Base-by-base conservation (phyloP, 2,329 filamentous ascomycete genomes). In the Exophiala spinifera region DNA sequence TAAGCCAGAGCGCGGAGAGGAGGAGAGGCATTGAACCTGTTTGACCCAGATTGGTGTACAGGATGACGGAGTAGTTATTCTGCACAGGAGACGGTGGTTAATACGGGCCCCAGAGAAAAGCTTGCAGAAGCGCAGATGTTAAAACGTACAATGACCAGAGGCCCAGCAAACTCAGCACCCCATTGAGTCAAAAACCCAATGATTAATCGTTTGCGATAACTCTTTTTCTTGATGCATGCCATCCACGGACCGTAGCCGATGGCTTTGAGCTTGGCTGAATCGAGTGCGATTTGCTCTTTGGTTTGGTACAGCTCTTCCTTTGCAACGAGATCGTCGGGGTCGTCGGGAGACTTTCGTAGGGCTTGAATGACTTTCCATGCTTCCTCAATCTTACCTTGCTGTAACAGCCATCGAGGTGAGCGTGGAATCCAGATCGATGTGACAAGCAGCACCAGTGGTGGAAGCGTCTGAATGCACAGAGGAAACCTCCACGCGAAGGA, bases 151-250 rank as follows among this genome's bases (percentile, higher is more conserved):
- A 79, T 79, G 14, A 80, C 75, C 1, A 80, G 67, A 10, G 76
- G 75, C 0, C 77, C 77, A n/a, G 72, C 75, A 61, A 79, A 79
- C 49, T 79, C 76, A 1, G 77, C 76, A 19, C 76, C 77, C 75
- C 76, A 80, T 59, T 79, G 77, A 0, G 76, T 79, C 33, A 79
- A 64, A 56, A 79, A 80, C 0, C 76, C 76, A 39, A 80, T 76
- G 1, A 72, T 68, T 75, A 80, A 77, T 0, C 78, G 68, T 66
- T 77, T 79, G 15, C 77, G 68, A 56, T 78, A 78, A 7, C 74
- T 75, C 54, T 70, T 71, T 62, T 75, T 78, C 61, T 71, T 73
- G 19, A 76, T n/a, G 0, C 77, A 69, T 0, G 76, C 76, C 34
- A 64, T 72, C 74, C 75, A 78, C 0, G 73, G 70, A 1, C 63